phyloP scores from a whole-genome alignment of 2,329 filamentous ascomycete genomes.

The Ophiosphaerella herpotricha region DNA sequence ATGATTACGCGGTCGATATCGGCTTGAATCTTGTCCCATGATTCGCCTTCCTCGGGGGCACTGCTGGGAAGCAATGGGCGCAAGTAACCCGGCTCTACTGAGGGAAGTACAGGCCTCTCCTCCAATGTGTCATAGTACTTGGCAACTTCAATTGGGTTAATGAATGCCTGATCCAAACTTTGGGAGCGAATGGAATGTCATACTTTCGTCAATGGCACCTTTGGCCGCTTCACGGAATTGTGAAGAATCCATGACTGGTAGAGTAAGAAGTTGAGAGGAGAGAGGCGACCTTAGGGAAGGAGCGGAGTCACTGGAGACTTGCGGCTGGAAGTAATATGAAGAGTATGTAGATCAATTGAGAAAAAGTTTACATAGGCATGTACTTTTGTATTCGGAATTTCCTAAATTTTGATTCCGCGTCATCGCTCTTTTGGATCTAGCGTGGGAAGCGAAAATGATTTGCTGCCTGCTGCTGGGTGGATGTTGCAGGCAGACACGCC shows the following conservation, averaged over 20 bases:
- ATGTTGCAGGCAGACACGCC: too few species aligned
- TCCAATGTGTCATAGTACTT: conserved; percentile 80
- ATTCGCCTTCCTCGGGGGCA: conserved; percentile 69
- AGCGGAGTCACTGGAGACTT: too few species aligned
- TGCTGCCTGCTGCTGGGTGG: too few species aligned
- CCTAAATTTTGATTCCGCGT: conserved; percentile 21
- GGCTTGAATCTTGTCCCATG: conserved; percentile 77
- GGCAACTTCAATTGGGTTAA: conserved; percentile 63
- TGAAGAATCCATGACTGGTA: conserved; percentile 69
- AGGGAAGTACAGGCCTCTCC: conserved; percentile 72
- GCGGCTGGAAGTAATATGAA: too few species aligned
- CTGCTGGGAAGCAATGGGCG: conserved; percentile 73
- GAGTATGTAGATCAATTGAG: not conserved
- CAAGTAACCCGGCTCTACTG: conserved; percentile 84
- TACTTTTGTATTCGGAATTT: conserved; percentile 2
- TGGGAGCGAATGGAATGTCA: not conserved
- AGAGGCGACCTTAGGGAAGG: not conserved
- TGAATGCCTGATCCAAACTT: not conserved
- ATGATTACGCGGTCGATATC: conserved; percentile 88
- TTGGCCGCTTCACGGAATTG: conserved; percentile 80
- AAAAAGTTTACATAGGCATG: not conserved
- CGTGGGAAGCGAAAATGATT: not conserved
- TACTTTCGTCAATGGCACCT: conserved; percentile 81
- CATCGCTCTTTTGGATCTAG: conserved; percentile 6
- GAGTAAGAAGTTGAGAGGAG: conserved; percentile 1